Conservation (phyloP, 768 basidiomycete species). For the Pisolithus marmoratus region DNA sequence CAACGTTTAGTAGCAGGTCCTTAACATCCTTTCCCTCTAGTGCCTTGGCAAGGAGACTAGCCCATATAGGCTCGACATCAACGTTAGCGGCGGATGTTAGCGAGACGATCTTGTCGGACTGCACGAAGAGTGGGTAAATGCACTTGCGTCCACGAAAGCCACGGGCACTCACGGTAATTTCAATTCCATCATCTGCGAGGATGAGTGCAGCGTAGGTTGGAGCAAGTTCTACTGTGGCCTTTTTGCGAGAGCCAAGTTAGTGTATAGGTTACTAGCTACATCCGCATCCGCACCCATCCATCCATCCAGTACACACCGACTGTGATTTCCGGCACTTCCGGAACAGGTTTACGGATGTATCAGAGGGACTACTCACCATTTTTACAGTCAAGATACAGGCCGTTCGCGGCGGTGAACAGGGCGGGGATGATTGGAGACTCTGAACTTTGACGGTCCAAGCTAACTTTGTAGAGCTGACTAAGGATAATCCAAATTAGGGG, state of each 20-base stretch:
- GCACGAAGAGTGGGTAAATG: conserved; percentile 7
- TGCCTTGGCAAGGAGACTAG: conserved; percentile 92
- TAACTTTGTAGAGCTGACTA: neutral
- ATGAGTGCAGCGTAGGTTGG: conserved; percentile 96
- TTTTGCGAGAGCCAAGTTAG: conserved; percentile 10
- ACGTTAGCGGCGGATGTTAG: conserved; percentile 77
- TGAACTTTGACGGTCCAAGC: neutral
- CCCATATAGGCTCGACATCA: conserved; percentile 97
- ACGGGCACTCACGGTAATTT: conserved; percentile 80
- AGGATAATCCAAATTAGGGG: neutral
- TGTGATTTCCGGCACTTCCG: neutral
- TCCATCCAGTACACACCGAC: conserved; percentile 11
- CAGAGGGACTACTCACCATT: conserved; percentile 20
- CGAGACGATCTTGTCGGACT: conserved; percentile 92
- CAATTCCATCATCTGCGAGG: conserved; percentile 94
- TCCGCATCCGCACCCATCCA: conserved; percentile 12
- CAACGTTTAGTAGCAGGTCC: conserved; percentile 92
- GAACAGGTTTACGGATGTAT: neutral
- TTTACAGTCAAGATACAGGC: conserved; percentile 5
- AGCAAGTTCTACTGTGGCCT: conserved; percentile 75
- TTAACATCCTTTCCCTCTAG: conserved; percentile 98
- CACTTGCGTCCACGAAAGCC: neutral
- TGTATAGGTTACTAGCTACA: neutral
- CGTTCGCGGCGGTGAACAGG: conserved; percentile 13
- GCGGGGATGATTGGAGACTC: neutral